Conservation (phyloP, 2,329 filamentous ascomycete genomes). For the Ophiocordyceps robertsii region DNA sequence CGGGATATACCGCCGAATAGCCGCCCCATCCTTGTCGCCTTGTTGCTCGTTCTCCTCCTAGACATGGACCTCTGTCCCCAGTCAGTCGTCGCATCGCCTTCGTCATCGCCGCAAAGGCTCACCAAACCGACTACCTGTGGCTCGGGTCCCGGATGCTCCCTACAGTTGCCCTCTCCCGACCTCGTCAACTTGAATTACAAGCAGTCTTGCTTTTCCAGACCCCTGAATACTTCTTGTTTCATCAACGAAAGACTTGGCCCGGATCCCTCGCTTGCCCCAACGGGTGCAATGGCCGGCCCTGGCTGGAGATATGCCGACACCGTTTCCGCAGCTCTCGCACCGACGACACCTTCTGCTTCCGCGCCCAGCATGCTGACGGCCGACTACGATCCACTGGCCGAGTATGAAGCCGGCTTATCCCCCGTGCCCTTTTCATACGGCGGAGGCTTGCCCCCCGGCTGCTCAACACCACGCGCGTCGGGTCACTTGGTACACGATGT, state of each 20-base stretch:
- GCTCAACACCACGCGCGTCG: neutral
- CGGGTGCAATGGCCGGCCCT: neutral
- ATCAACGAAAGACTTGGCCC: neutral
- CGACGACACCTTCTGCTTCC: neutral
- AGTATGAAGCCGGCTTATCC: neutral
- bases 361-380: neutral
- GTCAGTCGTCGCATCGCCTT: slow-evolving; percentile 28
- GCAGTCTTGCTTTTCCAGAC: neutral
- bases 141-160: neutral
- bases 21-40: neutral
- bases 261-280: neutral
- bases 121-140: neutral
- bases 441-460: neutral
- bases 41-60: slow-evolving; percentile 1
- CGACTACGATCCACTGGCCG: neutral
- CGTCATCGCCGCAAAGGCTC: neutral
- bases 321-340: neutral
- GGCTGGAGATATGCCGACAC: neutral
- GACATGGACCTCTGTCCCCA: slow-evolving; percentile 38
- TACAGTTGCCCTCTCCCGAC: neutral
- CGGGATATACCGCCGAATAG: neutral
- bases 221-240: neutral
- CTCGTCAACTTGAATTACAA: neutral
- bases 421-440: neutral
- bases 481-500: neutral